Evolutionary conservation across 441 rosid genomes (phyloP), one percentile per base, ranked within the genome.

Genomic region (Corymbia calophylla): DNA sequence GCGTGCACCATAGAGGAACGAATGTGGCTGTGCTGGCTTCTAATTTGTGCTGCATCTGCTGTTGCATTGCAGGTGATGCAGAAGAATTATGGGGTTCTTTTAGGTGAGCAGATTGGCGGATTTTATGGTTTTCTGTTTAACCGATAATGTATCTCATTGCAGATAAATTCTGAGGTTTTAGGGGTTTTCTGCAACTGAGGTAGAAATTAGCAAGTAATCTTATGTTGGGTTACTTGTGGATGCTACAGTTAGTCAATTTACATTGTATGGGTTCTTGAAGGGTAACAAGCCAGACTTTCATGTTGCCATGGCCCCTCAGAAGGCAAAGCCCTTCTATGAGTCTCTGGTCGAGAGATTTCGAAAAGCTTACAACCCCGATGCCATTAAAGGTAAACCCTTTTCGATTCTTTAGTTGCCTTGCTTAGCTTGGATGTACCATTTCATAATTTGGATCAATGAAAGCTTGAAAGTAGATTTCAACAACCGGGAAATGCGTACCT

Each of bases 231-330:
- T 12, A 73, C 88, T 51, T 82, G 87, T 89, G 51, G 89, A 81
- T 90, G 73, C 54, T 92, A 66, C 95, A 98, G 99, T 96, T 88
- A 98, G 99, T 92, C 99, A 97, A 89, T 98, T 98, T 91, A 97
- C 99, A 86, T 91, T 98, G 90, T 98, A 95, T 92, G 99, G 99
- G 87, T 35, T 97, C 91, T 89, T 98, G 94, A 97, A 98, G 96
- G 99, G 99, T 87, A 98, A 97, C 95, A 98, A 97, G 94, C 99
- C 97, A 0, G 99, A 98, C 94, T 98, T 97, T 92, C 99, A 98
- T 80, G 95, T 96, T 31, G 99, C 99, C 1, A 96, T 97, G 99
- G 95, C 99, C 3, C 98, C 99, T n/a, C 93, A 96, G 91, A 94
- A 93, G 87, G 99, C 99, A 1, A 96, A 94, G 88, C 95, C 98